Conservation (phyloP, 2,329 filamentous ascomycete species). For the Chaetothyriales sp. region DNA sequence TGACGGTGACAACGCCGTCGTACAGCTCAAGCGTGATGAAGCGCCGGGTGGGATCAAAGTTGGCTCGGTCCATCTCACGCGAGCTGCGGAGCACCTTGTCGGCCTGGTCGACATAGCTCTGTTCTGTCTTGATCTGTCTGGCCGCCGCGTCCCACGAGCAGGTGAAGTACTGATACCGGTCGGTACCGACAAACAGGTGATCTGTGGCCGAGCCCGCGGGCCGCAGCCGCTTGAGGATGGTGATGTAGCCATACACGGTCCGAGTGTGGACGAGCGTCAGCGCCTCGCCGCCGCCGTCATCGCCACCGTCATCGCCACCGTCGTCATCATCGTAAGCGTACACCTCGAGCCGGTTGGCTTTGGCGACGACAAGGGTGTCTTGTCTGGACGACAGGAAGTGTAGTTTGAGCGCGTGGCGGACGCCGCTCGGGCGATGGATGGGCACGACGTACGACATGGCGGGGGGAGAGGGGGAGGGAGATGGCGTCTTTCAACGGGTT, state of each 20-base stretch:
- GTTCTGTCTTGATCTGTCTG: conserved; percentile 39
- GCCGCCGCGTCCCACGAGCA: conserved; percentile 58
- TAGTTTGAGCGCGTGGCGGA: conserved; percentile 73
- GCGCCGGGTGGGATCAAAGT: conserved; percentile 64
- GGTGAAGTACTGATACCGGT: conserved; percentile 81
- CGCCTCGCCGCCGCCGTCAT: background rate
- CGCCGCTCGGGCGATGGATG: conserved; percentile 80
- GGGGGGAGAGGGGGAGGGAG: background rate
- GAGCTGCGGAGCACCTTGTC: conserved; percentile 53
- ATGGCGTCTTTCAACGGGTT: no score
- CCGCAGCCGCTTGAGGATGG: conserved; percentile 66
- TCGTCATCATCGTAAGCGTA: conserved; percentile 54
- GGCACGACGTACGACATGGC: conserved; percentile 87
- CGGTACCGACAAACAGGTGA: conserved; percentile 82
- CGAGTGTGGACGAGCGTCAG: conserved; percentile 36
- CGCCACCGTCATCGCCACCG: conserved; percentile 26
- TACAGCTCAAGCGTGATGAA: conserved; percentile 54
- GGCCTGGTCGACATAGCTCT: conserved; percentile 44
- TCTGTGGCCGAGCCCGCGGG: conserved; percentile 62
- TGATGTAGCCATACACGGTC: conserved; percentile 69
- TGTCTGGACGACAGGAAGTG: conserved; percentile 58
- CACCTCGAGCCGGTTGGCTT: conserved; percentile 73
- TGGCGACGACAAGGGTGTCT: conserved; percentile 74
- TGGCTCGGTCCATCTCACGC: conserved; percentile 66
- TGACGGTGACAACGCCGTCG: conserved; percentile 50